phyloP scores from a whole-genome alignment of 768 basidiomycete species.

The Daedaleopsis sinensis region DNA sequence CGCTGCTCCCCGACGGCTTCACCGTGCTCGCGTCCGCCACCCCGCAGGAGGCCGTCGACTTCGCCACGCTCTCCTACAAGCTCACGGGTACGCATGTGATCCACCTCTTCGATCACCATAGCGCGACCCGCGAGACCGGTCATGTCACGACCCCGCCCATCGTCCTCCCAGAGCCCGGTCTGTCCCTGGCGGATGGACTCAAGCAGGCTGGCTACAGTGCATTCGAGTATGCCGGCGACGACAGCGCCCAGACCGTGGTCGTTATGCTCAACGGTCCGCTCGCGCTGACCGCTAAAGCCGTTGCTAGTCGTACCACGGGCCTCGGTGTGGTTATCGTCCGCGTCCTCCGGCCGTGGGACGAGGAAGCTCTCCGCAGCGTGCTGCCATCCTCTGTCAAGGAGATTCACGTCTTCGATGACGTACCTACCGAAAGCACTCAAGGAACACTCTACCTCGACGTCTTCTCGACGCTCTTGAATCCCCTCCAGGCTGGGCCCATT shows the following conservation, averaged over 20 bases:
- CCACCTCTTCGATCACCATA: conserved; percentile 90
- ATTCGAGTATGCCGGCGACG: conserved; percentile 77
- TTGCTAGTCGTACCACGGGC: conserved; percentile 46
- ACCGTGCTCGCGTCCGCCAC: conserved; percentile 82
- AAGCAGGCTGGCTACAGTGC: conserved; percentile 63
- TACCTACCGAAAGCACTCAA: conserved; percentile 59
- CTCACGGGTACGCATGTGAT: conserved; percentile 70
- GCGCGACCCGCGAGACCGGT: conserved; percentile 75
- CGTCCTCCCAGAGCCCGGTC: conserved; percentile 33
- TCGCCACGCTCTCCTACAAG: conserved; percentile 76
- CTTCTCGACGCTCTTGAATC: conserved; percentile 56
- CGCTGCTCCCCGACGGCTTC: conserved; percentile 64
- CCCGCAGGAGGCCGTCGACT: conserved; percentile 79
- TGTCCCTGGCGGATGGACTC: conserved; percentile 50
- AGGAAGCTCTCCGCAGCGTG: conserved; percentile 56
- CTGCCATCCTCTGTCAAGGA: conserved; percentile 61
- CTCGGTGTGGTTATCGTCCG: conserved; percentile 74
- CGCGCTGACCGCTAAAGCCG: conserved; percentile 62
- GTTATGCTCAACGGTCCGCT: conserved; percentile 78
- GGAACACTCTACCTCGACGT: conserved; percentile 77
- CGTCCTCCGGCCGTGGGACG: conserved; percentile 84
- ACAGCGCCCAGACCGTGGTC: conserved; percentile 62
- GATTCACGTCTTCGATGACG: conserved; percentile 81
- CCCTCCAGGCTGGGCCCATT: conserved; percentile 33
- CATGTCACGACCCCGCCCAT: conserved; percentile 49